Conservation (phyloP, 441 rosid genomes). For the Corymbia calophylla region DNA sequence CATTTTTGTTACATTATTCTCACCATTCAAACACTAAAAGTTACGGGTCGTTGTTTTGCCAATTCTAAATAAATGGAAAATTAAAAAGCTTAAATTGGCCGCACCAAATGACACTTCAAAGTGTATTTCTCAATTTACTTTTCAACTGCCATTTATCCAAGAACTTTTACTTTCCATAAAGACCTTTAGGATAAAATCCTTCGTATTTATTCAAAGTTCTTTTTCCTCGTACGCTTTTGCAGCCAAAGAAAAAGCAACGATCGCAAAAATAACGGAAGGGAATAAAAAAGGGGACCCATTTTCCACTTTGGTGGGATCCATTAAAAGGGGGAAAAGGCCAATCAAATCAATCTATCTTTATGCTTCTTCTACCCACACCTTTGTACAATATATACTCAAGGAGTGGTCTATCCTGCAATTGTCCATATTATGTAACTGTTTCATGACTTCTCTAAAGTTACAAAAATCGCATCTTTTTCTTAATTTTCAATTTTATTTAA, state of each 20-base stretch:
- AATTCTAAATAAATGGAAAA: background rate
- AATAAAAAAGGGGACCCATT: background rate
- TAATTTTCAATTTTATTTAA: background rate
- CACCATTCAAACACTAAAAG: background rate
- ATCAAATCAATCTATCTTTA: background rate
- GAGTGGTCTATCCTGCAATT: background rate
- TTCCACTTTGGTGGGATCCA: background rate
- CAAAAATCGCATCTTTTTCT: background rate
- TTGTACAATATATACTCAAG: background rate
- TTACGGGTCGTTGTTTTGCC: background rate
- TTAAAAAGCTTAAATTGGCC: background rate
- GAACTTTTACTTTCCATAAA: background rate
- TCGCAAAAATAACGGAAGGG: background rate
- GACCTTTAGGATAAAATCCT: background rate
- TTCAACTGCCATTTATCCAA: background rate
- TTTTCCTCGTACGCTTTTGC: background rate
- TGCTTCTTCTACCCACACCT: background rate
- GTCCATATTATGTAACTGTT: background rate
- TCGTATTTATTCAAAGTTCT: background rate
- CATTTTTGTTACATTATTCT: background rate
- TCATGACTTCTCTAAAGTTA: background rate
- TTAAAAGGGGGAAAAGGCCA: background rate
- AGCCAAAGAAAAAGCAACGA: background rate
- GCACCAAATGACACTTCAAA: background rate
- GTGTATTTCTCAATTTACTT: background rate